Conservation (phyloP, 768 basidiomycete species). For the Coprinellus aureogranulatus region DNA sequence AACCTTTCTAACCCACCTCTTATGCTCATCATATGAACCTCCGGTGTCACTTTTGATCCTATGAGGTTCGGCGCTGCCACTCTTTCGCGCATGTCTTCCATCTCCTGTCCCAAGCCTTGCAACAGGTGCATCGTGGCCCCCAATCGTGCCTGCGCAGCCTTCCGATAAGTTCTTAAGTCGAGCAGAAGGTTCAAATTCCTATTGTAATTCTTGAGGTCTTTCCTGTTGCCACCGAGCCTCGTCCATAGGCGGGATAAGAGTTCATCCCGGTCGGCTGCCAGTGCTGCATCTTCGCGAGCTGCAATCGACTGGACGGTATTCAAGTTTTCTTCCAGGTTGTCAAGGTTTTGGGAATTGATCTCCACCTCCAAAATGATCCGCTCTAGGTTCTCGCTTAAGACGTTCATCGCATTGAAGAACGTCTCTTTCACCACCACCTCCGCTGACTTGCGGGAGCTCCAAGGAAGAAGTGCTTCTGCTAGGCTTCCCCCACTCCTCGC, state of each 20-base stretch:
- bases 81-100: constrained; percentile 75
- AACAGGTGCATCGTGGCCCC: constrained; percentile 60
- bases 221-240: constrained; percentile 58
- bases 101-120: constrained; percentile 63
- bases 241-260: constrained; percentile 72
- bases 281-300: constrained; percentile 51
- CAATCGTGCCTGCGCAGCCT: constrained; percentile 65
- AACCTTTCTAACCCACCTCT: constrained; percentile 58
- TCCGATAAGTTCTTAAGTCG: constrained; percentile 55
- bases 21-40: constrained; percentile 77
- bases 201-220: constrained; percentile 47
- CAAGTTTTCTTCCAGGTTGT: constrained; percentile 62
- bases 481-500: no score
- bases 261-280: constrained; percentile 45
- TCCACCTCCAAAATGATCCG: constrained; percentile 71
- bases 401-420: constrained; percentile 63
- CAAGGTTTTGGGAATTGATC: constrained; percentile 51
- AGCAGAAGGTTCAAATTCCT: constrained; percentile 52
- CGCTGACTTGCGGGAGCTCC: constrained; percentile 37
- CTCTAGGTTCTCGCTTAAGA: constrained; percentile 49
- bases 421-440: constrained; percentile 48
- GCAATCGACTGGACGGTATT: constrained; percentile 55
- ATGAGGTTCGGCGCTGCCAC: constrained; percentile 66
- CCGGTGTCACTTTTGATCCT: constrained; percentile 58
- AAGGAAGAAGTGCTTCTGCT: constrained; percentile 26